Base-by-base conservation (phyloP, 805 yeast species). In the Hemisphaericaspora nanyangensis region DNA sequence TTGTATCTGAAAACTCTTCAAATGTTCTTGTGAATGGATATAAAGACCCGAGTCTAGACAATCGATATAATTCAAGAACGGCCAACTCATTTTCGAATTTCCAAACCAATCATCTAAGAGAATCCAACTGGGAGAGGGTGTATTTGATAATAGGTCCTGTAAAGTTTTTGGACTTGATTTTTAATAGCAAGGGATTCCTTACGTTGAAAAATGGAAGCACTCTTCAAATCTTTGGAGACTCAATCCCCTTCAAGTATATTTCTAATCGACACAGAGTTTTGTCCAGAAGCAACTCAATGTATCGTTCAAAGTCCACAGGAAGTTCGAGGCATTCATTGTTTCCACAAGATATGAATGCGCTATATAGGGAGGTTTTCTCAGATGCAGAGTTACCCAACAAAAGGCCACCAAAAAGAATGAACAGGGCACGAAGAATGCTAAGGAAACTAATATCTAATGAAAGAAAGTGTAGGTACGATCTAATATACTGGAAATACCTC, bases 21-120 rank as follows among this genome's bases (percentile, higher is more conserved):
- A 76, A 77, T 50, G 61, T 63, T 0, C 36, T 80, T 5, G 45
- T 61, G 0, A 48, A 51, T 32, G 85, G 83, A 0, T 76, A 74
- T 43, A 48, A 48, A 3, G 56, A 65, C 33, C 70, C 69, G 6
- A 43, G 60, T 7, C 51, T 62, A 0, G 47, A 55, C 6, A 51
- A 61, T 6, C 41, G 37, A 3, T 46, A 63, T 31, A 62, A 61
- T 32, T 58, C 70, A 26, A 45, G 49, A 1, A 54, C 61, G 5
- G 51, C 59, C 6, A 76, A 70, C 41, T 55, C 60, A 2, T 43
- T 40, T 18, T 50, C 52, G 3, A 58, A 53, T 43, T 56, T 68
- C n/a, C 57, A 58, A 17, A 64, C 66, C 3, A 58, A 64, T 13
- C 38, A 54, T 2, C 44, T 82, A 15, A 78, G 77, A 42, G 51